Conservation (phyloP, 139 green algal species). For the Parachlorella kessleri region DNA sequence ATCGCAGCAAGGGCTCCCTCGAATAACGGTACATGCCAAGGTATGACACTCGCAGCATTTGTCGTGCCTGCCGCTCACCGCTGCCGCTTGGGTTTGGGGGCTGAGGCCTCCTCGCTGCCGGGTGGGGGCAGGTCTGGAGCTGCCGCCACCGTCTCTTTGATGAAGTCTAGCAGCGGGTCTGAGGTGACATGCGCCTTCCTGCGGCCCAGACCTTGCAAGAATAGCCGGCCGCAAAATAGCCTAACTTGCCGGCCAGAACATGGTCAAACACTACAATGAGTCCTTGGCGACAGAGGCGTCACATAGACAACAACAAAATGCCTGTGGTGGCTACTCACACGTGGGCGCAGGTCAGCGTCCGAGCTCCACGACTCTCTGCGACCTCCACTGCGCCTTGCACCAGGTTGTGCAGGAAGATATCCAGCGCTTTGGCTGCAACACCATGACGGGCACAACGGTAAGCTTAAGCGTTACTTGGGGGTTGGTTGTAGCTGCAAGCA, state of each 20-base stretch:
- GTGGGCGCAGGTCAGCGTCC: slow-evolving; percentile 77
- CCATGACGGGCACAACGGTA: too few relatives aligned
- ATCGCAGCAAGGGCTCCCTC: too few relatives aligned
- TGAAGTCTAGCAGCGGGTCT: slow-evolving; percentile 77
- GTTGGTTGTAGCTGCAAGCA: too few relatives aligned
- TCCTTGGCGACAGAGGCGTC: not conserved
- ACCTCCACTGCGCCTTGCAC: slow-evolving; percentile 60
- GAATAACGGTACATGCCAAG: not conserved
- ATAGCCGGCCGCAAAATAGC: not conserved
- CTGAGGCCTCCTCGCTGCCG: not conserved
- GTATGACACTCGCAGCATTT: too few relatives aligned
- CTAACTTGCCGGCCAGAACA: not conserved
- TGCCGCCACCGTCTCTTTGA: slow-evolving; percentile 67
- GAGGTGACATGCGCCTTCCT: slow-evolving; percentile 63
- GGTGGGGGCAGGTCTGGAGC: slow-evolving; percentile 66
- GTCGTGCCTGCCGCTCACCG: too few relatives aligned
- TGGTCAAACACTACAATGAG: not conserved
- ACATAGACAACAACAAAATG: not conserved
- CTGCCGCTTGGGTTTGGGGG: slow-evolving; percentile 9
- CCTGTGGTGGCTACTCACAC: slow-evolving; percentile 59
- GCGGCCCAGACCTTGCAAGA: not conserved
- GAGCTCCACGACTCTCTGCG: slow-evolving; percentile 65
- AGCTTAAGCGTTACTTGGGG: too few relatives aligned
- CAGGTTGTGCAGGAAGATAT: slow-evolving; percentile 86
- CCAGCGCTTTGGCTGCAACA: slow-evolving; percentile 76